Conservation (phyloP, 257 asterid species). For the Fraxinus cuspidata region DNA sequence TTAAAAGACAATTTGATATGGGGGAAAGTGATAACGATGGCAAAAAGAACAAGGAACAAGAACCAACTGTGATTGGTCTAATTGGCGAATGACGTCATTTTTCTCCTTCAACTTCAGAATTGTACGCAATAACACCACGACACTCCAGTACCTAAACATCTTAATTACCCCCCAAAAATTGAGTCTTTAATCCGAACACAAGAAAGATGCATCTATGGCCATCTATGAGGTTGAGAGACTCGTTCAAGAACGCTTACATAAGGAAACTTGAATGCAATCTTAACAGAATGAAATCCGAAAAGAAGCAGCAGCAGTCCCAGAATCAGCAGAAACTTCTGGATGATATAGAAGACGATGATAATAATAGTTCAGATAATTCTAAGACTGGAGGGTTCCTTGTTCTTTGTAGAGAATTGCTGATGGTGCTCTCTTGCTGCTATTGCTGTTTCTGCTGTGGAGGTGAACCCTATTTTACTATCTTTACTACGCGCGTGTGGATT, state of each 20-base stretch:
- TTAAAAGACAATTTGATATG: too few relatives aligned
- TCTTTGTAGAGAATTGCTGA: constrained; percentile 52
- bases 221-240: constrained; percentile 73
- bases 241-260: constrained; percentile 73
- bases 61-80: not conserved
- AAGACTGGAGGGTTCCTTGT: constrained; percentile 29
- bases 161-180: not conserved
- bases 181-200: not conserved
- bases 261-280: constrained; percentile 68
- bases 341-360: constrained; percentile 7
- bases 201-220: constrained; percentile 92
- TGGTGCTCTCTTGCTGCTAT: constrained; percentile 78
- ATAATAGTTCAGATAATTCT: constrained; percentile 17
- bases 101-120: not conserved
- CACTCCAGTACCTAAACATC: not conserved
- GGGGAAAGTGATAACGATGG: too few relatives aligned
- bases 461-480: constrained; percentile 20
- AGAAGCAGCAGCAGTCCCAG: constrained; percentile 37
- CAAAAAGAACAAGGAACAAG: too few relatives aligned
- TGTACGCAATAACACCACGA: not conserved
- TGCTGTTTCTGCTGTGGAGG: constrained; percentile 97
- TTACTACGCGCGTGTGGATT: not conserved
- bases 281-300: constrained; percentile 53
- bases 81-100: not conserved
- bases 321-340: constrained; percentile 56